Conservation (phyloP, 495 filamentous ascomycete genomes). For the Stereocaulon alpinum region DNA sequence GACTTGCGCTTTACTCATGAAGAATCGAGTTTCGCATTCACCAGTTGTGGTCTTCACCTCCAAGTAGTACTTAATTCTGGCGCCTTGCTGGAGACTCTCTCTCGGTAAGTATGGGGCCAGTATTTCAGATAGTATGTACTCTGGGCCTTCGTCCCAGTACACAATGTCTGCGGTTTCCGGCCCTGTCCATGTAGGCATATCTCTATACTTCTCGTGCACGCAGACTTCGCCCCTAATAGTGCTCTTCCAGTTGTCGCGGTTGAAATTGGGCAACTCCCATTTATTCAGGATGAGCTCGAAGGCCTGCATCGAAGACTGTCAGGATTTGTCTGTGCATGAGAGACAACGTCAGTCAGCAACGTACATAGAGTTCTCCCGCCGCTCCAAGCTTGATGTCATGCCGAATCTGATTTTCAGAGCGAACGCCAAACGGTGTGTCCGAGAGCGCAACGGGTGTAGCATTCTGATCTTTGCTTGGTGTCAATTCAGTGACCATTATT, state of each 20-base stretch:
- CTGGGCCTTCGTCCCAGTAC: not conserved
- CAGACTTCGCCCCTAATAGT: not conserved
- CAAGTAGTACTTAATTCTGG: not conserved
- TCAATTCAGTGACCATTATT: too few relatives aligned
- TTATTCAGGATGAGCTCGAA: not conserved
- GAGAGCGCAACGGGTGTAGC: not conserved
- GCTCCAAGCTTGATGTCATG: not conserved
- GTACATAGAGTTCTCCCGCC: not conserved
- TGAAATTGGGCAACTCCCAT: not conserved
- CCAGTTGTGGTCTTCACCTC: not conserved
- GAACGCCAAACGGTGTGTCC: not conserved
- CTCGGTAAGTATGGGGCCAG: not conserved
- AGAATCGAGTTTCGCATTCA: not conserved
- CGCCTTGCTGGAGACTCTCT: not conserved
- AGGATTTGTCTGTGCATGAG: not conserved
- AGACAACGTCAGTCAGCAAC: not conserved
- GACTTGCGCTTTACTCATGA: not conserved
- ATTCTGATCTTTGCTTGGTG: not conserved
- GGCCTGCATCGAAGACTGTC: not conserved
- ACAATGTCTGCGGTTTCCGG: not conserved
- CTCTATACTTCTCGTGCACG: not conserved
- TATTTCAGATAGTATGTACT: not conserved
- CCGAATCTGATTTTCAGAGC: not conserved
- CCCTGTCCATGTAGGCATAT: not conserved
- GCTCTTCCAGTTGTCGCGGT: not conserved